phyloP scores from a whole-genome alignment of 1,284 basidiomycete genomes.

The Heterobasidion irregulare region DNA sequence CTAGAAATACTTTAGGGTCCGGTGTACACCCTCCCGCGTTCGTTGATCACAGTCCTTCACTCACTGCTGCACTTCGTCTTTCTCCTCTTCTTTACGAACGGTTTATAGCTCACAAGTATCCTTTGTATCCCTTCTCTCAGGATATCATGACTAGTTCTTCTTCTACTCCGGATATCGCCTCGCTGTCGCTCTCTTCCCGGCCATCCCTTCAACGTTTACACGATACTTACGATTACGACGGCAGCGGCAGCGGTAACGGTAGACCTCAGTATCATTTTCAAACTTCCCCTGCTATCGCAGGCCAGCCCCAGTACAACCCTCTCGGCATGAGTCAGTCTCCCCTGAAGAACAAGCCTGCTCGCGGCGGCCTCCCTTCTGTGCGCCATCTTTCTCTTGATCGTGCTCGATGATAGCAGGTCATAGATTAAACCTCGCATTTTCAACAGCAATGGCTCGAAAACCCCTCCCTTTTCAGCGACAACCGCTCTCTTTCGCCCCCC shows the following conservation, averaged over 20 bases:
- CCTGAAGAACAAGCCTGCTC: conserved; percentile 62
- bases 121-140: neutral
- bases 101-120: conserved; percentile 2
- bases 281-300: conserved; percentile 58
- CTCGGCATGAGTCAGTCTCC: conserved; percentile 57
- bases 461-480: conserved; percentile 40
- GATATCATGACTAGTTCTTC: conserved; percentile 67
- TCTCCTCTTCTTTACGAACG: conserved; percentile 1
- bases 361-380: conserved; percentile 65
- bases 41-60: neutral
- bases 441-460: conserved; percentile 76
- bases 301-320: conserved; percentile 55
- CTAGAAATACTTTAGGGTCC: neutral
- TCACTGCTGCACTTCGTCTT: neutral
- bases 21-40: neutral
- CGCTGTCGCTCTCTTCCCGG: conserved; percentile 59
- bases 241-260: conserved; percentile 34
- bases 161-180: conserved; percentile 60
- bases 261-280: conserved; percentile 62
- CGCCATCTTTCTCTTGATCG: conserved; percentile 17
- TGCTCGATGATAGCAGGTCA: conserved; percentile 8
- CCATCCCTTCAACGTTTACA: conserved; percentile 67
- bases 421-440: conserved; percentile 7
- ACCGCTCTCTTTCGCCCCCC: conserved; percentile 74
- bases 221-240: conserved; percentile 78